Conservation (phyloP, 805 yeast genomes). For the Candida methanosorbosa region DNA sequence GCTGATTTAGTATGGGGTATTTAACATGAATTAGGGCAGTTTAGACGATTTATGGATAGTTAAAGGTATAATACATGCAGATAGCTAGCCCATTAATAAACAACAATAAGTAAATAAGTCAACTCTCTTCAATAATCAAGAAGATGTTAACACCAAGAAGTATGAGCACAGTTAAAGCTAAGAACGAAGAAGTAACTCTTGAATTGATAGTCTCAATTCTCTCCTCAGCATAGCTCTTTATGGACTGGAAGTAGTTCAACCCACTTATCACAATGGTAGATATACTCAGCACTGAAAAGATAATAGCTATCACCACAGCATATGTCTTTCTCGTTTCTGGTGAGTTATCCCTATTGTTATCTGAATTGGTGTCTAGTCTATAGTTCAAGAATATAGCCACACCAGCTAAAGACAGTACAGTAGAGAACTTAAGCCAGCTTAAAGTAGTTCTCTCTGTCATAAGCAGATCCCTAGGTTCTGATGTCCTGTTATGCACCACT, state of each 20-base stretch:
- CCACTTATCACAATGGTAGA: conserved; percentile 29
- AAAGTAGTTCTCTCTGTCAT: conserved; percentile 47
- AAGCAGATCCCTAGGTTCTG: conserved; percentile 47
- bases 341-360: neutral
- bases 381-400: conserved; percentile 38
- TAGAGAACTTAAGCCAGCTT: conserved; percentile 37
- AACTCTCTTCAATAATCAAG: conserved; percentile 7
- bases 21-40: too few species aligned
- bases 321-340: conserved; percentile 3
- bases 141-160: conserved; percentile 28
- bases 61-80: too few species aligned
- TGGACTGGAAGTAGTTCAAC: conserved; percentile 33
- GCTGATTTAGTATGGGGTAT: too few species aligned
- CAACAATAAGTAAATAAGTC: too few species aligned
- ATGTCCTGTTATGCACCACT: conserved; percentile 26
- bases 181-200: conserved; percentile 23
- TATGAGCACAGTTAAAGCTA: conserved; percentile 26
- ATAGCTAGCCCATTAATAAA: too few species aligned
- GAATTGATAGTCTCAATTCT: conserved; percentile 31
- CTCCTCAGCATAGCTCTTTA: conserved; percentile 33
- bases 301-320: conserved; percentile 20
- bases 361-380: conserved; percentile 17
- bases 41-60: too few species aligned
- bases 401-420: conserved; percentile 36
- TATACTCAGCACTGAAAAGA: conserved; percentile 30